These are phyloP conservation scores for Penicillium cinerascens DNA, from an alignment of 495 filamentous ascomycete genomes.

Conservation along the genomic window DNA sequence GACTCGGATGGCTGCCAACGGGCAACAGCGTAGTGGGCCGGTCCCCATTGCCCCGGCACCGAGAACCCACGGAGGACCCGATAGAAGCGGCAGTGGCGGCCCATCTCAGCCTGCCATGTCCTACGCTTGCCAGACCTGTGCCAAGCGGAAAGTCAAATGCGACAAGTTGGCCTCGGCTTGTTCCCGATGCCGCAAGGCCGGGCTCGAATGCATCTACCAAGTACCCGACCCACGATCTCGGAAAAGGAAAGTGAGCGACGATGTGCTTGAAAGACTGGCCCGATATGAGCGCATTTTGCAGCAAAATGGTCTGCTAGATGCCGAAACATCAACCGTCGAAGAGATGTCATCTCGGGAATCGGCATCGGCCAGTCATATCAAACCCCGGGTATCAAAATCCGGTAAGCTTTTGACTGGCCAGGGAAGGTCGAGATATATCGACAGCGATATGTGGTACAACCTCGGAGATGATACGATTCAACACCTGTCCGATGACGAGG, in stretches of 20 bases:
- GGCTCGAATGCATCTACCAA: constrained; percentile 14
- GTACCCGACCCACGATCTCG: constrained; percentile 5
- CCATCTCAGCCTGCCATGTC: neutral
- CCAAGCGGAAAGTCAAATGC: constrained; percentile 45
- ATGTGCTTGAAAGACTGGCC: constrained; percentile 11
- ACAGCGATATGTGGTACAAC: constrained; percentile 15
- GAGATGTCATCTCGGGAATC: neutral
- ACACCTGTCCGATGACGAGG: constrained; percentile 6
- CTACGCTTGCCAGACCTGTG: constrained; percentile 36
- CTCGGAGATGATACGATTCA: constrained; percentile 15
- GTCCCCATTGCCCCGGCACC: constrained; percentile 17
- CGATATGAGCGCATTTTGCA: constrained; percentile 19
- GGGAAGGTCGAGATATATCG: constrained; percentile 20
- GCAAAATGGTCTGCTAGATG: constrained; percentile 15
- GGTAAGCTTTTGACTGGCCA: constrained; percentile 8
- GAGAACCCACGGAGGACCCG: neutral
- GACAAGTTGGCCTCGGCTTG: constrained; percentile 40
- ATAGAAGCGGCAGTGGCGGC: neutral
- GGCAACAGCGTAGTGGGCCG: constrained; percentile 1
- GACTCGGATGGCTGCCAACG: neutral
- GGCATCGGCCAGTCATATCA: neutral
- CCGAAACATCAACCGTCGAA: constrained; percentile 1
- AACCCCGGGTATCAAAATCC: constrained; percentile 1
- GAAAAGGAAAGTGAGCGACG: constrained; percentile 10
- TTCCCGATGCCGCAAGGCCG: constrained; percentile 30